These are phyloP conservation scores for Suillus hirtellus DNA, from an alignment of 768 basidiomycete species.

Conservation along the genomic window DNA sequence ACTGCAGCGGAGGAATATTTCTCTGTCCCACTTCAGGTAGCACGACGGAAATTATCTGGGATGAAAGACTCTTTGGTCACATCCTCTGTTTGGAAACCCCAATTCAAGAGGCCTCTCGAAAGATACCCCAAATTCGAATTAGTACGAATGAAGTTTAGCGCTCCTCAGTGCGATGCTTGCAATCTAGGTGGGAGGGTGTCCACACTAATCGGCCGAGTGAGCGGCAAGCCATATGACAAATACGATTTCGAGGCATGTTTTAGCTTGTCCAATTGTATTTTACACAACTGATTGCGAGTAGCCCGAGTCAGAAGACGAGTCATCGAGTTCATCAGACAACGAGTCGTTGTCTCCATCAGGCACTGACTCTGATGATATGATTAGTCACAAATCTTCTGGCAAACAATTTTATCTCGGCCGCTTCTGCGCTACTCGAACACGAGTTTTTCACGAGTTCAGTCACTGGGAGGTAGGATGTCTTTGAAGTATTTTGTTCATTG, in stretches of 20 bases:
- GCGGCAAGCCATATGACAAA: slow-evolving; percentile 70
- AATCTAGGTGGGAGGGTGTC: slow-evolving; percentile 71
- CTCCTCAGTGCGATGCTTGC: slow-evolving; percentile 81
- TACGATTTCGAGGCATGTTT: slow-evolving; percentile 60
- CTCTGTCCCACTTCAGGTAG: slow-evolving; percentile 61
- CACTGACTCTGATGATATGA: slow-evolving; percentile 23
- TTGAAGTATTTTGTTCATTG: neutral
- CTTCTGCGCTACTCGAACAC: slow-evolving; percentile 72
- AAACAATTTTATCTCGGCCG: slow-evolving; percentile 67
- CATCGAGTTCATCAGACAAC: slow-evolving; percentile 27
- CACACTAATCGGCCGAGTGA: slow-evolving; percentile 58
- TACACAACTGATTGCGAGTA: neutral
- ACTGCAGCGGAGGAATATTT: slow-evolving; percentile 66
- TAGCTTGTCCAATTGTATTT: neutral
- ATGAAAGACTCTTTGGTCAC: slow-evolving; percentile 74
- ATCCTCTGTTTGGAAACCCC: slow-evolving; percentile 81
- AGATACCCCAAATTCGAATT: slow-evolving; percentile 66
- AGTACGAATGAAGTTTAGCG: slow-evolving; percentile 49
- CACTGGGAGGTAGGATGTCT: slow-evolving; percentile 76
- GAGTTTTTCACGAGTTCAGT: slow-evolving; percentile 67
- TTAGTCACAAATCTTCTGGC: slow-evolving; percentile 10
- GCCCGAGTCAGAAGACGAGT: slow-evolving; percentile 22
- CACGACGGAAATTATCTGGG: slow-evolving; percentile 70
- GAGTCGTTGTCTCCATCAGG: slow-evolving; percentile 28
- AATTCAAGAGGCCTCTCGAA: slow-evolving; percentile 65